Percentiles rank a stretch among this genome's conserved stretches.
Evolutionary conservation across 164 flowering plant genomes (phyloP).

Genomic region (Aristolochia californica): DNA sequence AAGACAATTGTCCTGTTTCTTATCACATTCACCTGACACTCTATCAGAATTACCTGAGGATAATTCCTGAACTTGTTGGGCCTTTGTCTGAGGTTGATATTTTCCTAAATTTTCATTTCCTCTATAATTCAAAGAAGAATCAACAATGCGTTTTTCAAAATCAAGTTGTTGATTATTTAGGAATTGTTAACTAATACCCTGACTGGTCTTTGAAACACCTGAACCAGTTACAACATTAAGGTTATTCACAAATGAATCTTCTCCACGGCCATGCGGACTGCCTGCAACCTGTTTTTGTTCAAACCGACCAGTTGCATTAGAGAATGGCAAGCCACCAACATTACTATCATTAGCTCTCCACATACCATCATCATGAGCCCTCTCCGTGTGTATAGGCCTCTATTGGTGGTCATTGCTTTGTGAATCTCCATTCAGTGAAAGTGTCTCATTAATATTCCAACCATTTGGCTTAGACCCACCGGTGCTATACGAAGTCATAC

Average conservation of each 20-base stretch:
- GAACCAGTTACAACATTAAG: constrained; percentile 12
- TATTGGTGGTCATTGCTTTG: constrained; percentile 18
- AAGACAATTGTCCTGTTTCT: constrained; percentile 16
- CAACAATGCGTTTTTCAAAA: constrained; percentile 17
- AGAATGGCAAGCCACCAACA: constrained; percentile 4
- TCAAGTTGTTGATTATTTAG: constrained; percentile 17
- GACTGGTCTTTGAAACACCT: constrained; percentile 9
- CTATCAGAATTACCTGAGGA: constrained; percentile 17
- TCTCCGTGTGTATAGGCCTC: constrained; percentile 14
- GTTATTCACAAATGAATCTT: constrained; percentile 14
- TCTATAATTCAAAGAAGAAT: constrained; percentile 14
- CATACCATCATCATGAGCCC: constrained; percentile 16
- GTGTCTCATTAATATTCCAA: constrained; percentile 17
- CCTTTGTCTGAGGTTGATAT: constrained; percentile 16
- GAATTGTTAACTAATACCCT: constrained; percentile 21
- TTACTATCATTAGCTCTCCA: constrained; percentile 19
- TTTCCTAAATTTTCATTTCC: constrained; percentile 19
- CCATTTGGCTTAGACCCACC: constrained; percentile 15
- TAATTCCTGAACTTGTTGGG: constrained; percentile 10
- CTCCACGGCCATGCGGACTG: constrained; percentile 14
- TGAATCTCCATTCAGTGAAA: constrained; percentile 13
- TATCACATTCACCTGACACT: constrained; percentile 21
- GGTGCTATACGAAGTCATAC: constrained; percentile 12
- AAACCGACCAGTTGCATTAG: constrained; percentile 18
- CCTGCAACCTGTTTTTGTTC: constrained; percentile 18